Percentiles rank a stretch among this genome's conserved stretches.
Evolutionary conservation across 352 stramenopile genomes (phyloP).

Genomic region (Phytophthora quininea): DNA sequence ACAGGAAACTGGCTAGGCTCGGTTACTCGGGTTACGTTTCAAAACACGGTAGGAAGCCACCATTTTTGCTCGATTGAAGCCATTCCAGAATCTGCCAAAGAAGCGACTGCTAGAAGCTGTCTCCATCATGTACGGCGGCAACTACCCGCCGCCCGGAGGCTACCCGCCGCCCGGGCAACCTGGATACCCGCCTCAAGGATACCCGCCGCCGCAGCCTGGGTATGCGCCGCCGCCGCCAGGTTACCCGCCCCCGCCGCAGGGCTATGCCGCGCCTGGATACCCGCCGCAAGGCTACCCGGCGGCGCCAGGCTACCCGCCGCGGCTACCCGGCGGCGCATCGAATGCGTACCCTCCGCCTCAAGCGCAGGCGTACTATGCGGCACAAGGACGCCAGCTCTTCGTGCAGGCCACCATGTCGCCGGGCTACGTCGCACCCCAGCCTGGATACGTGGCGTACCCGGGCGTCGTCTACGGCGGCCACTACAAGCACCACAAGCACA

Average conservation of each 20-base stretch:
- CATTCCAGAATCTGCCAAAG: constrained; percentile 6
- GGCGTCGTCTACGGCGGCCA: constrained; percentile 62
- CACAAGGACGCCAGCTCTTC: constrained; percentile 72
- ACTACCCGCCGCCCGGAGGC: constrained; percentile 25
- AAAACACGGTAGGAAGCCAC: constrained; percentile 17
- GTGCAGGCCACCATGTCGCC: constrained; percentile 59
- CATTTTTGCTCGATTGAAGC: no score
- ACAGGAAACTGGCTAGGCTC: not conserved
- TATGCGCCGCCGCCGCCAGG: constrained; percentile 25
- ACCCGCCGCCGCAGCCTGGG: constrained; percentile 22
- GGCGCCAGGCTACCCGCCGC: constrained; percentile 34
- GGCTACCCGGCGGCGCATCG: constrained; percentile 41
- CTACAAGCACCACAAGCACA: constrained; percentile 60
- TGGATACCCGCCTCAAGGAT: constrained; percentile 35
- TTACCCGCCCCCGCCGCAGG: constrained; percentile 22
- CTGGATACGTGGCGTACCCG: constrained; percentile 64
- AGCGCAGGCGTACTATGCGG: constrained; percentile 69
- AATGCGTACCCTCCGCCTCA: constrained; percentile 44
- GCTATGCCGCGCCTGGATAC: constrained; percentile 31
- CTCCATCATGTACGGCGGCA: constrained; percentile 36
- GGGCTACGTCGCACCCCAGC: constrained; percentile 49
- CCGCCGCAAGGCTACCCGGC: constrained; percentile 26
- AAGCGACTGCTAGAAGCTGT: constrained; percentile 4
- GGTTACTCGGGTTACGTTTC: not conserved
- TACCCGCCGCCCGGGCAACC: constrained; percentile 35